Base-by-base conservation (phyloP, 805 yeast species). In the Candida peoriensis region DNA sequence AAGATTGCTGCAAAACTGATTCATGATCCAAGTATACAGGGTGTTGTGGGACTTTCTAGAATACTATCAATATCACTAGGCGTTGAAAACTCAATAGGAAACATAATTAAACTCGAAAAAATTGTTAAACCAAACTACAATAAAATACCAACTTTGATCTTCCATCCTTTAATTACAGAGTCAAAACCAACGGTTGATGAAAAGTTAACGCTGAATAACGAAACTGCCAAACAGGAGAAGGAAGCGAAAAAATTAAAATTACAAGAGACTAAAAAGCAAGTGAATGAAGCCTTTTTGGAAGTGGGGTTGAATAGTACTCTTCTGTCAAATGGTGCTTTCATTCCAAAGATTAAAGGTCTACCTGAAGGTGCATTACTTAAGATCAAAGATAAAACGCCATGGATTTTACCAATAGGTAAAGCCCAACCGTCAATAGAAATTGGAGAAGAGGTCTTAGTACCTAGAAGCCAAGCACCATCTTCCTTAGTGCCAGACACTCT, bases 351-450 rank as follows among this genome's bases (percentile, higher is more conserved):
- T 2, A 66, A 74, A 4, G 52, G 53, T 0, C 52, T 81, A 14
- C 80, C 84, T 1, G 43, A 61, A 27, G 93, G 94, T 11, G 89
- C 82, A 0, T 34, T 73, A 6, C 33, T 83, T 18, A 73, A 67
- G 35, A 63, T 79, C 44, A 73, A 70, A 33, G 47, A 43, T 16
- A 40, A 43, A 14, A 33, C 47, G 2, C 36, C 74, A 6, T 76
- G 81, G 73, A 37, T 68, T 6, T 43, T 55, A 9, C 62, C 70
- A 1, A 39, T 44, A 20, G 58, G 58, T 26, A 47, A 64, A 20
- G 63, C 61, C 11, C 57, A 48, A 38, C 38, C 62, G 9, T 55
- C 50, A 4, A 32, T 82, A 12, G 80, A 73, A 38, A 36, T 75
- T 7, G 81, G 77, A 4, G 70, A 66, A 3, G 76, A 72, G 11